Conservation (phyloP, 257 asterid genomes). For the Solanum paucissectum region DNA sequence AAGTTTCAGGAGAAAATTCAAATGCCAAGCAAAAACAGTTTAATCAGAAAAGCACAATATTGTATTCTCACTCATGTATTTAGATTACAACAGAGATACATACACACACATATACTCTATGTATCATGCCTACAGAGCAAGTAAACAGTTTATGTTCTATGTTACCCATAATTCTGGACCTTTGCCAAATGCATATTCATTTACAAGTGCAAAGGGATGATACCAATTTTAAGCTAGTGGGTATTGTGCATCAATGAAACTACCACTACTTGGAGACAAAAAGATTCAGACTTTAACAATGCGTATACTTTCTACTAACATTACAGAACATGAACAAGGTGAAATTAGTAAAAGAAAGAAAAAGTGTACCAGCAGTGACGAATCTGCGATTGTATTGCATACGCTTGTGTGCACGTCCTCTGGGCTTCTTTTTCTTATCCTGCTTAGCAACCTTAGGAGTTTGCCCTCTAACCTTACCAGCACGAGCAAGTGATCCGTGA, state of each 20-base stretch:
- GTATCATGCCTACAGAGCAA: neutral
- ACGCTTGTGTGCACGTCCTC: conserved; percentile 91
- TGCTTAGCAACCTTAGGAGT: conserved; percentile 87
- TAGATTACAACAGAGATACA: neutral
- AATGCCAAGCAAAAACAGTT: neutral
- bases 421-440: conserved; percentile 86
- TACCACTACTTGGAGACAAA: neutral
- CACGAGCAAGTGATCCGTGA: conserved; percentile 95
- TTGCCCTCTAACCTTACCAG: conserved; percentile 89
- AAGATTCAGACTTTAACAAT: neutral
- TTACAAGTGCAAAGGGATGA: neutral
- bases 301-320: neutral
- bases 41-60: neutral
- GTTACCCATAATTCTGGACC: neutral
- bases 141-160: neutral
- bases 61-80: neutral
- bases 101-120: neutral
- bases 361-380: conserved; percentile 70
- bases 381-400: conserved; percentile 86
- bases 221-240: neutral
- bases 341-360: neutral
- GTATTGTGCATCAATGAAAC: neutral
- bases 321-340: neutral
- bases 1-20: neutral
- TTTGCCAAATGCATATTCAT: neutral